These are phyloP conservation scores for Dentipellis sp. DNA, from an alignment of 768 basidiomycete species.

Conservation along the genomic window DNA sequence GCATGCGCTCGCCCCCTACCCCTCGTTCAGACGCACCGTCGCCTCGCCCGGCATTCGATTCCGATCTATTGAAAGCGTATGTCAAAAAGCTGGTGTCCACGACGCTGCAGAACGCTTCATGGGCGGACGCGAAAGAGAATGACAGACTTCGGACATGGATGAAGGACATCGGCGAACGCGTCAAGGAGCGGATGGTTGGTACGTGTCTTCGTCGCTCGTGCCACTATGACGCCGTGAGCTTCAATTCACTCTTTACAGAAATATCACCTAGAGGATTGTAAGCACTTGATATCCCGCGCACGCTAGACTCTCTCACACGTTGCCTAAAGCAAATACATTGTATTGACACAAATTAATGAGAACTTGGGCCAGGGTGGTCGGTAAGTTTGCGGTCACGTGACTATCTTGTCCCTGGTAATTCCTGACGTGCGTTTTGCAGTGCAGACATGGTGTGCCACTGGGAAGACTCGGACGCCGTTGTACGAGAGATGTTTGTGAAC, in stretches of 20 bases:
- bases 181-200: conserved; percentile 77
- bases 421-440: conserved; percentile 26
- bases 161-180: conserved; percentile 75
- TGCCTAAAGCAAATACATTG: conserved; percentile 68
- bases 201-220: conserved; percentile 10
- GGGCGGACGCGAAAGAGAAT: conserved; percentile 61
- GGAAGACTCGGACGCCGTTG: conserved; percentile 76
- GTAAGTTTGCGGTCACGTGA: conserved; percentile 31
- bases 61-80: conserved; percentile 64
- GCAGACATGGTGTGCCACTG: conserved; percentile 81
- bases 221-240: neutral
- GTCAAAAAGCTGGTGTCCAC: conserved; percentile 74
- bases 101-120: conserved; percentile 52
- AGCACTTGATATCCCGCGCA: neutral
- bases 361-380: conserved; percentile 80
- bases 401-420: neutral
- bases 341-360: conserved; percentile 78
- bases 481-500: conserved; percentile 72
- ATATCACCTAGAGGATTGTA: conserved; percentile 78
- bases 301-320: conserved; percentile 3
- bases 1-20: conserved; percentile 53
- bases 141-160: conserved; percentile 69
- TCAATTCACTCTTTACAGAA: conserved; percentile 26
- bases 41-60: conserved; percentile 51
- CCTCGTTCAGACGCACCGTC: conserved; percentile 57